Conservation (phyloP, 176 grass and related monocot genomes). For the Alloteropsis semialata region DNA sequence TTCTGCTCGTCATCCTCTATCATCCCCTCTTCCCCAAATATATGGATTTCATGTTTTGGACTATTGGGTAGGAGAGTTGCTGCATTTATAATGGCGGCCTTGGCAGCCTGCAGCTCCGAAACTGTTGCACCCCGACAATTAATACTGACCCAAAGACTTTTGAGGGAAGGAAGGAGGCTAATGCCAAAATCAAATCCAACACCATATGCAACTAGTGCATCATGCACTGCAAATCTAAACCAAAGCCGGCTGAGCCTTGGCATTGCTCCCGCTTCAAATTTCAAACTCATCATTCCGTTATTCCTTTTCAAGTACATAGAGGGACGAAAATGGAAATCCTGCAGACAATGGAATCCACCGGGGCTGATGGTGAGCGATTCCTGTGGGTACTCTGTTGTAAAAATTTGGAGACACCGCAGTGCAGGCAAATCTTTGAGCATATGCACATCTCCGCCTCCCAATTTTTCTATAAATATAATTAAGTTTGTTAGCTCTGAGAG, state of each 20-base stretch:
- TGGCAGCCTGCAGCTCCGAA: slow-evolving; percentile 21
- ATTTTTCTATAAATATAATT: not conserved
- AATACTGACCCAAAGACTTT: not conserved
- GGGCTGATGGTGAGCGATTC: slow-evolving; percentile 7
- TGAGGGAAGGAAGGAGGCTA: slow-evolving; percentile 24
- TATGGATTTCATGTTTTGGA: slow-evolving; percentile 17
- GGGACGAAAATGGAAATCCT: slow-evolving; percentile 15
- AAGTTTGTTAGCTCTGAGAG: slow-evolving; percentile 16
- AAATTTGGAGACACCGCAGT: slow-evolving; percentile 6
- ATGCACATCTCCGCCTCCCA: slow-evolving; percentile 2
- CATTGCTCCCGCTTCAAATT: slow-evolving; percentile 30
- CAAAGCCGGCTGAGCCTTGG: slow-evolving; percentile 19
- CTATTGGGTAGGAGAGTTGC: not conserved
- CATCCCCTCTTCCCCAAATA: not conserved
- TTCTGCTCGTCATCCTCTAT: not conserved
- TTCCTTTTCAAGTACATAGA: slow-evolving; percentile 4
- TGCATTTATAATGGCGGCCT: slow-evolving; percentile 7
- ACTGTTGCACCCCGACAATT: not conserved
- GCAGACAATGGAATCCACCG: slow-evolving; percentile 20
- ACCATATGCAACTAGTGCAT: not conserved
- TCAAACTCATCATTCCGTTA: not conserved
- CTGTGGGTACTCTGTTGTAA: not conserved
- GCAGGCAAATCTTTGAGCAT: slow-evolving; percentile 15
- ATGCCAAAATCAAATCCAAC: slow-evolving; percentile 27
- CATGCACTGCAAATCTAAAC: not conserved